Evolutionary conservation across 768 basidiomycete species (phyloP).

Genomic region (Panaeolus papilionaceus): DNA sequence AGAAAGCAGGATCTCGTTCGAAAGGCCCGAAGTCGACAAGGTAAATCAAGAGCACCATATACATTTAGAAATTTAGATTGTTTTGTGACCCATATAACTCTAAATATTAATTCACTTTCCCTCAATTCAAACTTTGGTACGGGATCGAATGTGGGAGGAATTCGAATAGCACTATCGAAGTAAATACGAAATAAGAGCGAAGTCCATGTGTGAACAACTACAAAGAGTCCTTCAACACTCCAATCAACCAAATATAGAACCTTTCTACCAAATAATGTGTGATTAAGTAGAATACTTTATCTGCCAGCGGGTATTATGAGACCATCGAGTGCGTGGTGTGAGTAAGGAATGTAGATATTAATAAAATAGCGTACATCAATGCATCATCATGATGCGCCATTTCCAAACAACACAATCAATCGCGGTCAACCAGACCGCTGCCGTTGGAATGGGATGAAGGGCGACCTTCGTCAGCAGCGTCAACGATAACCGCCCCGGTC

Average conservation of each 20-base stretch:
- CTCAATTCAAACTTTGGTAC: no score
- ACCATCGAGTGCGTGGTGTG: not conserved
- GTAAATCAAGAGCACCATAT: no score
- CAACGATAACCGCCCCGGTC: slow-evolving; percentile 56
- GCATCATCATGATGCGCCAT: not conserved
- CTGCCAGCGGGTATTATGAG: not conserved
- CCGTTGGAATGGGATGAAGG: slow-evolving; percentile 2
- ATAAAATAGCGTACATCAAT: not conserved
- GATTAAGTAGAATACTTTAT: not conserved
- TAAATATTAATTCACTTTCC: no score
- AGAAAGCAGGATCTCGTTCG: not conserved
- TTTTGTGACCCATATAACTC: no score
- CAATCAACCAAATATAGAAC: not conserved
- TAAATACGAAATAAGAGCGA: not conserved
- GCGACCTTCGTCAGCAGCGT: slow-evolving; percentile 33
- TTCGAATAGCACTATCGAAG: no score
- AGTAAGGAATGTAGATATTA: not conserved
- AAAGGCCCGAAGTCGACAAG: not conserved
- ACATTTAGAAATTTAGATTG: no score
- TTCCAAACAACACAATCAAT: not conserved
- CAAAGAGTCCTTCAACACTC: not conserved
- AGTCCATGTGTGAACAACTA: not conserved
- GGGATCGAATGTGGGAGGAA: no score
- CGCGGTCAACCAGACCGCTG: not conserved
- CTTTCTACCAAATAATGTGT: not conserved